These are phyloP conservation scores for Tetrapisispora pingtungensis DNA, from an alignment of 805 yeast species.

Conservation along the genomic window DNA sequence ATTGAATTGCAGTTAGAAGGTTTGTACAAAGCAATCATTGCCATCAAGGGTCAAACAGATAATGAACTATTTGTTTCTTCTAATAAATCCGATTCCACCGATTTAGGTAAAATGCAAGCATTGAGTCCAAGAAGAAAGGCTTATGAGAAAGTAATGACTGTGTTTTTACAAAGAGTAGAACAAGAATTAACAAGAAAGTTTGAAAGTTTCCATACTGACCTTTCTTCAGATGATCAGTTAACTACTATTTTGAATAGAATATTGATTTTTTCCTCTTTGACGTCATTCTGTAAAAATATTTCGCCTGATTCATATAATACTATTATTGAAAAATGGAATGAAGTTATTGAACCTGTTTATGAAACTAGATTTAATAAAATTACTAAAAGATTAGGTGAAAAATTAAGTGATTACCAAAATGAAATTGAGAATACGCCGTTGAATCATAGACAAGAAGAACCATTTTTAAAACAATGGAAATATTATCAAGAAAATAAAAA, in stretches of 20 bases:
- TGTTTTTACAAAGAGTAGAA: slow-evolving; percentile 40
- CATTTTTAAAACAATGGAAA: slow-evolving; percentile 14
- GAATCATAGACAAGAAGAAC: slow-evolving; percentile 7
- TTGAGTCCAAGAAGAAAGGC: slow-evolving; percentile 51
- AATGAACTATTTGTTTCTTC: neutral
- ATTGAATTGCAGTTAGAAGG: slow-evolving; percentile 49
- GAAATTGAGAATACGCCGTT: slow-evolving; percentile 5
- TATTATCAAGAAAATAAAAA: slow-evolving; percentile 8
- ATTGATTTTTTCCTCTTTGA: slow-evolving; percentile 38
- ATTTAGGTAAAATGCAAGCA: slow-evolving; percentile 59
- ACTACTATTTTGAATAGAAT: slow-evolving; percentile 31
- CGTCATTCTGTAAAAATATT: slow-evolving; percentile 50
- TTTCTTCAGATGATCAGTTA: slow-evolving; percentile 22
- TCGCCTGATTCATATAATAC: slow-evolving; percentile 38
- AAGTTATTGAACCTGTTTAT: slow-evolving; percentile 15
- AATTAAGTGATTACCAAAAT: neutral
- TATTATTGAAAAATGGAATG: slow-evolving; percentile 35
- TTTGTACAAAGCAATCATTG: slow-evolving; percentile 53
- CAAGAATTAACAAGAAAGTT: slow-evolving; percentile 37
- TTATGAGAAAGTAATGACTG: slow-evolving; percentile 46
- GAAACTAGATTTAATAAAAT: slow-evolving; percentile 1
- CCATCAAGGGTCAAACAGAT: slow-evolving; percentile 44
- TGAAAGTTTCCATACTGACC: slow-evolving; percentile 28
- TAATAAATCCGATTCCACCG: slow-evolving; percentile 18
- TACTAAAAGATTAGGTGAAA: neutral